Conservation (phyloP, 306 rosid genomes). For the Spatholobus suberectus region DNA sequence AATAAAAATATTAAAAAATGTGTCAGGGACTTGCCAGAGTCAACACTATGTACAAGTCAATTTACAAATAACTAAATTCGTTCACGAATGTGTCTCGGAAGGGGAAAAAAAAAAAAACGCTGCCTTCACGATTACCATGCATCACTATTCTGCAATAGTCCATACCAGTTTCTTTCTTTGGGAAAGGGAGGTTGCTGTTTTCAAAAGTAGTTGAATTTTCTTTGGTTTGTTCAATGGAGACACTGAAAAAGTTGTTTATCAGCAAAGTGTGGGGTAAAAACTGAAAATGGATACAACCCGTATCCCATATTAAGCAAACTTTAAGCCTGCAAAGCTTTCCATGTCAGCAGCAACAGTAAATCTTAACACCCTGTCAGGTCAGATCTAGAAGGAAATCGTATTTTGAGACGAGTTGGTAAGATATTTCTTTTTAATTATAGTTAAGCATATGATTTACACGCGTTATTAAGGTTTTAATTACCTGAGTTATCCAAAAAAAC, state of each 20-base stretch:
- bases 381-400: constrained; percentile 20
- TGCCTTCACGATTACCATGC: neutral
- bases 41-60: neutral
- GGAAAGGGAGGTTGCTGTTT: constrained; percentile 26
- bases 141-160: constrained; percentile 35
- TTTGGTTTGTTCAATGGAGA: neutral
- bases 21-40: neutral
- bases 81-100: neutral
- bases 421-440: neutral
- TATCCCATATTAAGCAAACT: neutral
- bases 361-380: constrained; percentile 39
- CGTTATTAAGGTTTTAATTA: neutral
- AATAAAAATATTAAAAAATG: neutral
- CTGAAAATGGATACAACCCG: constrained; percentile 9
- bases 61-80: neutral
- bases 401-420: neutral
- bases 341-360: constrained; percentile 29
- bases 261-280: constrained; percentile 8
- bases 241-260: constrained; percentile 26
- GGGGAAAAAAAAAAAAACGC: neutral
- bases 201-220: neutral
- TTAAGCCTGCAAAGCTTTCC: constrained; percentile 25
- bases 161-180: constrained; percentile 12
- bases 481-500: no score
- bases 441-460: neutral